Conservation (phyloP, 202 grass and related monocot genomes). For the Musa balbisiana region DNA sequence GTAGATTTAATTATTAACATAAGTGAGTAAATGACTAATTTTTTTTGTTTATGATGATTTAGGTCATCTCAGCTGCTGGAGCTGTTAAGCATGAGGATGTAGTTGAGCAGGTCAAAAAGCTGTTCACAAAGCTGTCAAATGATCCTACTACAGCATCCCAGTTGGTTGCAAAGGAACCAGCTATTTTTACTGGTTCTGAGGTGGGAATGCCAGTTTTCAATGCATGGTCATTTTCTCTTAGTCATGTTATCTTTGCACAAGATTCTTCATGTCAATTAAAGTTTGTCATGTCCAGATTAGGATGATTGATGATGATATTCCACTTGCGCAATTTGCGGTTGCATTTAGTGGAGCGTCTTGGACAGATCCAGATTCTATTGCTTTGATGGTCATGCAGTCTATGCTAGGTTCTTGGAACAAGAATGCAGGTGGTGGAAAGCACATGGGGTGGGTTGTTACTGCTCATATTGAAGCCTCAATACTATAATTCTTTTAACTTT, state of each 20-base stretch:
- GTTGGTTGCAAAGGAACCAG: conserved; percentile 66
- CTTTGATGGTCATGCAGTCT: conserved; percentile 97
- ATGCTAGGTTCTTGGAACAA: conserved; percentile 99
- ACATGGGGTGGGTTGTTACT: conserved; percentile 56
- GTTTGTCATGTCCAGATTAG: conserved; percentile 45
- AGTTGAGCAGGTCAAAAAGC: conserved; percentile 61
- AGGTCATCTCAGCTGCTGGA: conserved; percentile 92
- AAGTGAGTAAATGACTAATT: conserved; percentile 8
- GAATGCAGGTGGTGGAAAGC: conserved; percentile 70
- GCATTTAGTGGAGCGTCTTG: conserved; percentile 84
- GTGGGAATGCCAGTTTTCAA: conserved; percentile 28
- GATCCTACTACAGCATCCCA: conserved; percentile 70
- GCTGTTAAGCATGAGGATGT: conserved; percentile 87
- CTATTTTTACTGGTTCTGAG: conserved; percentile 92
- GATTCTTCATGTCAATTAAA: conserved; percentile 5
- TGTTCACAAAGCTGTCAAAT: conserved; percentile 64
- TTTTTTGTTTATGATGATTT: conserved; percentile 16
- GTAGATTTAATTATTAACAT: conserved; percentile 10
- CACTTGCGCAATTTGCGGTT: conserved; percentile 92
- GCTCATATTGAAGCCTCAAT: neutral
- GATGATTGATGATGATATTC: conserved; percentile 92
- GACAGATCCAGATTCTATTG: conserved; percentile 87
- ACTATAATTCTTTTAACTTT: too few relatives aligned
- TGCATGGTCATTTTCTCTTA: neutral
- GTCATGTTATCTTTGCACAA: neutral